These are phyloP conservation scores for Cytospora mali DNA, from an alignment of 2,329 filamentous ascomycete species.

Conservation along the genomic window DNA sequence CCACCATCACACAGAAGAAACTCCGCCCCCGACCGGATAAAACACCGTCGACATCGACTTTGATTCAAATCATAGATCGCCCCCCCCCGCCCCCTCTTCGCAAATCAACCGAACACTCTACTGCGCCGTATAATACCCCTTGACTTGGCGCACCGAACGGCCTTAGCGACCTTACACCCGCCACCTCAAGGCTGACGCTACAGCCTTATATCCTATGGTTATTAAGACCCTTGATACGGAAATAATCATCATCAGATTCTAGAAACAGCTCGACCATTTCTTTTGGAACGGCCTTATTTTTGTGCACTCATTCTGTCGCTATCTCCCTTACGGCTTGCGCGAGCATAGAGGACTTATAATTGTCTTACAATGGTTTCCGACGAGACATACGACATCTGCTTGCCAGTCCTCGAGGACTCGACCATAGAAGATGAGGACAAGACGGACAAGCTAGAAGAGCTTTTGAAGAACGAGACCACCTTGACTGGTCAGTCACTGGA, in stretches of 20 bases:
- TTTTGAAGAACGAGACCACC: slow-evolving; percentile 77
- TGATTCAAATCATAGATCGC: slow-evolving; percentile 14
- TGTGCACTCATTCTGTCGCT: background rate
- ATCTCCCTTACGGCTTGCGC: slow-evolving; percentile 10
- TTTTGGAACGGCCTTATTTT: slow-evolving; percentile 1
- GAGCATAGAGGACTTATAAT: slow-evolving; percentile 4
- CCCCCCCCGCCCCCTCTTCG: background rate
- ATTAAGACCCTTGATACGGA: background rate
- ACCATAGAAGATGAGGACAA: slow-evolving; percentile 91
- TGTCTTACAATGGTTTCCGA: slow-evolving; percentile 76
- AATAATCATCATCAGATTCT: slow-evolving; percentile 5
- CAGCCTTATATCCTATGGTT: slow-evolving; percentile 20
- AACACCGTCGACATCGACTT: slow-evolving; percentile 14
- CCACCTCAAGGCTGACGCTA: slow-evolving; percentile 20
- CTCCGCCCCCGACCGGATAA: slow-evolving; percentile 28
- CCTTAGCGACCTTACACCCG: background rate
- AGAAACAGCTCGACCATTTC: slow-evolving; percentile 8
- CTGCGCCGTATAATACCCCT: slow-evolving; percentile 8
- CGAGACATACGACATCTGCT: slow-evolving; percentile 87
- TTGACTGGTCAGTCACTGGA: slow-evolving; percentile 79
- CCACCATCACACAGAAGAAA: slow-evolving; percentile 25
- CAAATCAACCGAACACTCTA: slow-evolving; percentile 8
- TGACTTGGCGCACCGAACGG: slow-evolving; percentile 11
- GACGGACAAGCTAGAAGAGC: slow-evolving; percentile 85
- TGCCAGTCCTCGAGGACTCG: slow-evolving; percentile 82